A percentile compares a stretch with the other conserved stretches of the same genome.
phyloP scores from a whole-genome alignment of 2,329 filamentous ascomycete genomes.

The Trichophyton benhamiae region DNA sequence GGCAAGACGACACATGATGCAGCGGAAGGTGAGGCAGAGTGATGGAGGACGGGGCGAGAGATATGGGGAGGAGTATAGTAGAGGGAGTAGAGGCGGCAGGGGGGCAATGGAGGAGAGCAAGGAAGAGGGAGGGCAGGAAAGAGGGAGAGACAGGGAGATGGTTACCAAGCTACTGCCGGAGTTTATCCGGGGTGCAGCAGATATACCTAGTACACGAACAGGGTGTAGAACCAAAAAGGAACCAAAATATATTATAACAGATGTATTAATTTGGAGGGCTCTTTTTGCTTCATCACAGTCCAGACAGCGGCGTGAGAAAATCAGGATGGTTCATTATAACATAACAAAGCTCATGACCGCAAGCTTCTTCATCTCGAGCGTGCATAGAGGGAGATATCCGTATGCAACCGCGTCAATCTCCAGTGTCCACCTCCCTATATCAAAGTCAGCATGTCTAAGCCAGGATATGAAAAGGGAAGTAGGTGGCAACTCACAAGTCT shows the following conservation, averaged over 20 bases:
- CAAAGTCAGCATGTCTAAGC: constrained; percentile 17
- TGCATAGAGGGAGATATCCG: neutral
- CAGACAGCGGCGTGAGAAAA: neutral
- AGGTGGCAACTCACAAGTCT: constrained; percentile 29
- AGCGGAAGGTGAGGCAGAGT: neutral
- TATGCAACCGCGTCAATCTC: constrained; percentile 24
- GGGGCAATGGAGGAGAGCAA: neutral
- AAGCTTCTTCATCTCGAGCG: neutral
- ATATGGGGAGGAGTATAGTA: neutral
- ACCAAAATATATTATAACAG: neutral
- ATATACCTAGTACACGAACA: neutral
- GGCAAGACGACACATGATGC: neutral
- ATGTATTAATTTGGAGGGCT: neutral
- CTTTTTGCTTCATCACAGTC: neutral
- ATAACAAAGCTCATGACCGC: neutral
- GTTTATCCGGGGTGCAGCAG: neutral
- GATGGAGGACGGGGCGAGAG: no score
- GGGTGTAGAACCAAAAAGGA: neutral
- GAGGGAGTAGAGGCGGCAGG: neutral
- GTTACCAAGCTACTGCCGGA: neutral
- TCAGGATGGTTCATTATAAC: neutral
- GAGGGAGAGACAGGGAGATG: neutral
- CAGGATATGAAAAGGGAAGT: neutral
- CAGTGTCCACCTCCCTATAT: constrained; percentile 36
- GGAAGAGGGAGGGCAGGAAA: neutral